Base-by-base conservation (phyloP, 768 basidiomycete genomes). In the Hortiboletus campestris region DNA sequence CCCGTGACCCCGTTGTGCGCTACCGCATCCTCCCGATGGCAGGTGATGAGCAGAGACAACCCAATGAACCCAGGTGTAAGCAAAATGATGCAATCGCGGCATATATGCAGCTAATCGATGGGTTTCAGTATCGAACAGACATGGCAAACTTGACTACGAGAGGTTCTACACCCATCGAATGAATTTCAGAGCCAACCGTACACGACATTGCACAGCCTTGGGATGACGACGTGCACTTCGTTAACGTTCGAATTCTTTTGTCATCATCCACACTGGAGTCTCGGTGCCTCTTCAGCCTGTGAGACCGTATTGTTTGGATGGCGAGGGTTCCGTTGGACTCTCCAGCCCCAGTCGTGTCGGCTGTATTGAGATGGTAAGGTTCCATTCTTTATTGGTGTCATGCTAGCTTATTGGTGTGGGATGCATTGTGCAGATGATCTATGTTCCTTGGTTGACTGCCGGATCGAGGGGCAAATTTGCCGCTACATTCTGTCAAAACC, bases 191-290 rank as follows among this genome's bases (percentile, higher is more conserved):
- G 38, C 39, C 25, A 42, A 48, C 41, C 29, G 50, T 46, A 28
- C 53, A 62, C 50, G 56, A 53, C 54, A 34, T 35, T 60, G 57
- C 69, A 69, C 69, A 62, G 67, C 64, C 34, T 71, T 55, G 49
- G 42, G 51, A 64, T 46, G 52, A 48, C 50, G 55, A 47, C 43
- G 45, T 47, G 25, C 51, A 17, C 34, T 50, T 35, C 40, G 31
- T 51, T 20, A 20, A 45, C 49, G 5, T 31, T 49, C 32, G 7
- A 45, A 22, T 28, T 10, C 36, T 29, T 14, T 42, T n/a, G 10
- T 42, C 31, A 8, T 32, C 22, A 34, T 50, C 13, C 22, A 32
- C 19, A 8, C n/a, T 43, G 9, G 16, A 25, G 12, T 31, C 31
- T 13, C 19, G 13, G 11, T 40, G 20, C 29, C 19, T 36, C 32